Base-by-base conservation (phyloP, 2,329 filamentous ascomycete species). In the Aotearoamyces nothofagi region DNA sequence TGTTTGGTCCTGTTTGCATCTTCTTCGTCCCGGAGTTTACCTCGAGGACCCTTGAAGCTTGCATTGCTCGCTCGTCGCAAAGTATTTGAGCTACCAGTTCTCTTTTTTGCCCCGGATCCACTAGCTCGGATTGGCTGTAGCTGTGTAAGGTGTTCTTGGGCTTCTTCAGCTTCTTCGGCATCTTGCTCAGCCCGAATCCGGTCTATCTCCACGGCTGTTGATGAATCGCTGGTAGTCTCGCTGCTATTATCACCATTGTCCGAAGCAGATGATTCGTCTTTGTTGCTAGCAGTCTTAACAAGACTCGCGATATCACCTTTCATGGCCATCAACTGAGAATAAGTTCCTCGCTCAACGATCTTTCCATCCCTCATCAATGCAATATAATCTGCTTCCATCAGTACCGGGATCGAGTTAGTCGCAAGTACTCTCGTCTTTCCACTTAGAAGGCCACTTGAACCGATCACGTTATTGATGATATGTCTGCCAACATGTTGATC, bases 401-500 rank as follows among this genome's bases (percentile, higher is more conserved):
- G 61, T 4, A 98, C 83, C 5, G 84, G 74, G 33, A 98, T 94
- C 0, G 90, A 80, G 49, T 98, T 98, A 12, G 90, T 98, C 7
- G 90, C 86, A 27, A 98, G 63, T 31, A 98, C 80, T 39, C 87
- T 75, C 5, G 87, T 94, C 57, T 96, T 96, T 22, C 77, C 70
- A 29, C 63, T 67, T 14, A 98, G 65, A 5, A 98, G 61, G 39
- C 90, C 90, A 36, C 76, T 78, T 4, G 78, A 65, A 9, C 90
- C 90, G 19, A 98, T 69, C 1, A 98, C 90, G 37, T 90, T 82
- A 49, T 96, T 80, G 44, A 94, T 94, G 33, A 98, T 68, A 55
- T 98, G 90, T 38, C 82, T 70, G 27, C 90, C 90, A 34, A 98
- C 90, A 48, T 98, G 90, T 39, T 92, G 87, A 55, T 98, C 90